phyloP scores from a whole-genome alignment of 192 early-diverging fungal species.

The Paraglomus brasilianum region DNA sequence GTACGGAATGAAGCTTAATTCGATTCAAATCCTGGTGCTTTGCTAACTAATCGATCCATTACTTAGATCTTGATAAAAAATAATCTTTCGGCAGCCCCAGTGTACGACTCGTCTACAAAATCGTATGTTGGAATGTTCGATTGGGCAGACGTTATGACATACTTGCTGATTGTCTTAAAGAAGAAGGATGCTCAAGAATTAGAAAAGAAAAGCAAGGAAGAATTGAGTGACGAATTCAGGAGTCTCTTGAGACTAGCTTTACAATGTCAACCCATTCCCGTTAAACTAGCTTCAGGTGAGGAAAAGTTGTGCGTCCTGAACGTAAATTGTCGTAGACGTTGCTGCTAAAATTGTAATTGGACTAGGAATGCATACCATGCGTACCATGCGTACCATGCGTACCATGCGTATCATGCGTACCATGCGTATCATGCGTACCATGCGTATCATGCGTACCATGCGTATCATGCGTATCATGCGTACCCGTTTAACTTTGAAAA shows the following conservation, averaged over 20 bases:
- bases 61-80: constrained; percentile 60
- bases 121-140: constrained; percentile 86
- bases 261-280: constrained; percentile 53
- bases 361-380: background rate
- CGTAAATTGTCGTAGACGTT: no score
- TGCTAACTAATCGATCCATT: background rate
- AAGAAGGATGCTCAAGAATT: constrained; percentile 45
- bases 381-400: no score
- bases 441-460: no score
- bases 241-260: constrained; percentile 55
- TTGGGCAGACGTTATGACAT: constrained; percentile 75
- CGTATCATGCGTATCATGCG: no score
- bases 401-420: no score
- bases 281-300: constrained; percentile 61
- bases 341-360: no score
- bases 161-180: constrained; percentile 64
- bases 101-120: constrained; percentile 59
- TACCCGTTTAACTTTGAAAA: no score
- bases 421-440: no score
- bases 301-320: background rate
- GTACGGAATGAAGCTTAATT: background rate
- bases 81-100: constrained; percentile 77
- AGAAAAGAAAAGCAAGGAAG: constrained; percentile 29
- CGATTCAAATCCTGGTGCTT: background rate
- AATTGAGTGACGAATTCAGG: constrained; percentile 53